These are phyloP conservation scores for Kentomonas sorsogonicus DNA, from an alignment of 208 protist genomes.

Conservation along the genomic window DNA sequence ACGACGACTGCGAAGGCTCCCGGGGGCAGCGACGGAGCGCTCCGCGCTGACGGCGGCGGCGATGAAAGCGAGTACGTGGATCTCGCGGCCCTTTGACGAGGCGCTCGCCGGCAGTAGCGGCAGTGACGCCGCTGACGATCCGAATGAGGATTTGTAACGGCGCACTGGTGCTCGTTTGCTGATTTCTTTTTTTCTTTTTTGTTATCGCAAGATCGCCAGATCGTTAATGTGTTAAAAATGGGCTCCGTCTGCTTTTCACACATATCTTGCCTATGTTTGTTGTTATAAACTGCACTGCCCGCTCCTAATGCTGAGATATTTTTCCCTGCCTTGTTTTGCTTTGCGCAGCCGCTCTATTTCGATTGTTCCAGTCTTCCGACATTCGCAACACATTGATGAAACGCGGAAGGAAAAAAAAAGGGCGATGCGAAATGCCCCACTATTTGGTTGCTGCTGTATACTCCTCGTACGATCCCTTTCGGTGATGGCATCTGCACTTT, in stretches of 20 bases:
- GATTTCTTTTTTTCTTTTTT: not conserved
- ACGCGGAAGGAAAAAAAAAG: conserved; percentile 12
- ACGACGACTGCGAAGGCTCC: too few relatives aligned
- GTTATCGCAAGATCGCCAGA: not conserved
- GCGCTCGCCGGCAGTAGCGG: too few relatives aligned
- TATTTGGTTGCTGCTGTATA: too few relatives aligned
- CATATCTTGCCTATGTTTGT: conserved; percentile 9
- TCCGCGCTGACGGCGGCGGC: too few relatives aligned
- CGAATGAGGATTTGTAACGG: conserved; percentile 2
- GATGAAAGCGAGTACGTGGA: too few relatives aligned
- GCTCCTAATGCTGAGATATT: not conserved
- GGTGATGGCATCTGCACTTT: conserved; percentile 7
- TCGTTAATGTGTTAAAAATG: not conserved
- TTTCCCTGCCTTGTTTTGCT: conserved; percentile 10
- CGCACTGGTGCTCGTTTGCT: not conserved
- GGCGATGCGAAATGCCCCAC: too few relatives aligned
- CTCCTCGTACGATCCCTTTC: too few relatives aligned
- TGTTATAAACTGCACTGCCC: not conserved
- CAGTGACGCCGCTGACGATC: not conserved
- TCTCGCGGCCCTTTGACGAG: not conserved
- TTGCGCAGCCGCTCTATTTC: too few relatives aligned
- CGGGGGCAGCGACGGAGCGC: too few relatives aligned
- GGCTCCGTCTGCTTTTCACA: conserved; percentile 7
- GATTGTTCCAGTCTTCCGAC: not conserved
- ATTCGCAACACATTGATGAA: conserved; percentile 7